Conservation (phyloP, 805 yeast species). For the Wickerhamomyces ciferrii region DNA sequence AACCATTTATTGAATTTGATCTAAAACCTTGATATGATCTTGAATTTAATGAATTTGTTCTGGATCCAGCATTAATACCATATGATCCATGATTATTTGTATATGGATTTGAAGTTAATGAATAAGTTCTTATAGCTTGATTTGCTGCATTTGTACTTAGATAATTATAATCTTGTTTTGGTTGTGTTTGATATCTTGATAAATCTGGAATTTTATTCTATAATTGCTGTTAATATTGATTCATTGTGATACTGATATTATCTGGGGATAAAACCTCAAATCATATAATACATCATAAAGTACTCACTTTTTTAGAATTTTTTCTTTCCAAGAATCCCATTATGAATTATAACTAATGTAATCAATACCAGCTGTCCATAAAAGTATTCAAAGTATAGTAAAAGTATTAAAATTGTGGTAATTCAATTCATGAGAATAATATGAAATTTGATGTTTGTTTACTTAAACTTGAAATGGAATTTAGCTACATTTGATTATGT, state of each 20-base stretch:
- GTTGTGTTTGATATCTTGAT: slow-evolving; percentile 24
- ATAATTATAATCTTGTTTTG: slow-evolving; percentile 16
- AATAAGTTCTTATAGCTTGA: slow-evolving; percentile 9
- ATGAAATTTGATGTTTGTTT: too few species aligned
- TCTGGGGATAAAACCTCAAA: neutral
- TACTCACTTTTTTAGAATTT: neutral
- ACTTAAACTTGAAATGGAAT: too few species aligned
- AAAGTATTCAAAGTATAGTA: too few species aligned
- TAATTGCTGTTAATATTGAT: slow-evolving; percentile 18
- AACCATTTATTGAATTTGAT: neutral
- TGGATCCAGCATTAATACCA: neutral
- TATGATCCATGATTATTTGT: neutral
- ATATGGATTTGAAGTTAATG: slow-evolving; percentile 13
- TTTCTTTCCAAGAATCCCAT: slow-evolving; percentile 2
- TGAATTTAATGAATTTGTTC: slow-evolving; percentile 1
- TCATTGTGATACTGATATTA: too few species aligned
- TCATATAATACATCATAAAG: neutral
- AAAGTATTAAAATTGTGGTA: too few species aligned
- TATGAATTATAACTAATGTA: neutral
- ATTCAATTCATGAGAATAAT: too few species aligned
- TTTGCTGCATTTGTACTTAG: slow-evolving; percentile 9
- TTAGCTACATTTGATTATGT: too few species aligned
- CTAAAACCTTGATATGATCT: neutral
- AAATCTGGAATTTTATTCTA: slow-evolving; percentile 26
- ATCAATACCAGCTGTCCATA: too few species aligned